phyloP scores from a whole-genome alignment of 768 basidiomycete genomes.

The Lentinula sp. region DNA sequence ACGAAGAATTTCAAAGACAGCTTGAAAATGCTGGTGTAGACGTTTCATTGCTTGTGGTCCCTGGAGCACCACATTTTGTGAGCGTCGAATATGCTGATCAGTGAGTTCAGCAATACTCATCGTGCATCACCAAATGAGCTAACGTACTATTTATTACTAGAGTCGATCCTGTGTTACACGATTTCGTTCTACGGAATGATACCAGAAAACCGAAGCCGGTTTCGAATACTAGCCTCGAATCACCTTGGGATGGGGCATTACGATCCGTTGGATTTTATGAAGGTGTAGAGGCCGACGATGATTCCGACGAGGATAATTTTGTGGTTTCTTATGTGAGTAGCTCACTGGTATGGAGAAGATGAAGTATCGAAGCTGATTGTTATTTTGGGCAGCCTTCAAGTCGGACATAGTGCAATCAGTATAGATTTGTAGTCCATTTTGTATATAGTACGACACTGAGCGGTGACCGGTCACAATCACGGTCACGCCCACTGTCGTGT shows the following conservation, averaged over 20 bases:
- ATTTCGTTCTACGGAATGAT: neutral
- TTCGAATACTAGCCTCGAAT: neutral
- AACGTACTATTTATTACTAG: neutral
- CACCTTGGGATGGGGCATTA: neutral
- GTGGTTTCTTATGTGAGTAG: neutral
- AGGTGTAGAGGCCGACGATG: neutral
- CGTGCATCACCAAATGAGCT: neutral
- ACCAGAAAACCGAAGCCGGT: neutral
- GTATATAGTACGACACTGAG: too few relatives aligned
- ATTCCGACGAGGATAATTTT: constrained; percentile 1
- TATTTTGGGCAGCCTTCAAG: neutral
- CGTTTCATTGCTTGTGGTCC: constrained; percentile 15
- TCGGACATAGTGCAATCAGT: neutral
- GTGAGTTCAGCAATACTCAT: neutral
- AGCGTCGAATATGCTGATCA: constrained; percentile 9
- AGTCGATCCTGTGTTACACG: neutral
- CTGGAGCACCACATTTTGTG: constrained; percentile 18
- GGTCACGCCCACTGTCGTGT: too few relatives aligned
- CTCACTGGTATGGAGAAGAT: neutral
- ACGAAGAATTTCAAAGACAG: constrained; percentile 11
- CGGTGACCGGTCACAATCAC: too few relatives aligned
- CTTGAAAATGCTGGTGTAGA: constrained; percentile 17
- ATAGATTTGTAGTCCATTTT: too few relatives aligned
- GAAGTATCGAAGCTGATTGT: neutral
- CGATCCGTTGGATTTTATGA: neutral